A percentile compares a stretch with the other conserved stretches of the same genome.
These are phyloP conservation scores for Mycena vulgaris DNA, from an alignment of 768 basidiomycete genomes.

Conservation along the genomic window DNA sequence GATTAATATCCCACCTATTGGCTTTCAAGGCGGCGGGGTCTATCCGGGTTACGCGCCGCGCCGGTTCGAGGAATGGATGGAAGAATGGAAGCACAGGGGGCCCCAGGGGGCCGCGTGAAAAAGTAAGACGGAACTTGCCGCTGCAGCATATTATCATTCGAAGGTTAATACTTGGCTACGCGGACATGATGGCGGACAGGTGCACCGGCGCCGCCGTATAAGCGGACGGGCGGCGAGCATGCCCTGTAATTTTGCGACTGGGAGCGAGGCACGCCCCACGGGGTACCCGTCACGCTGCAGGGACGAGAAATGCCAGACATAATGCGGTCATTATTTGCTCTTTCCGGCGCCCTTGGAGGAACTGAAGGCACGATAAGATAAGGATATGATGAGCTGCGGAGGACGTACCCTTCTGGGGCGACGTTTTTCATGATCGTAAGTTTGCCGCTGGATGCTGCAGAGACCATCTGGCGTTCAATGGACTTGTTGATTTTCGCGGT, in stretches of 20 bases:
- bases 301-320: neutral
- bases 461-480: constrained; percentile 93
- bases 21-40: no score
- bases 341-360: constrained; percentile 22
- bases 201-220: neutral
- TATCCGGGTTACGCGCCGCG: no score
- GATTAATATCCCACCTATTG: no score
- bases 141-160: constrained; percentile 4
- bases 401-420: constrained; percentile 57
- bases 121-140: neutral
- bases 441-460: constrained; percentile 90
- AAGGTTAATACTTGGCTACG: constrained; percentile 12
- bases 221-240: neutral
- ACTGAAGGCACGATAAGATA: neutral
- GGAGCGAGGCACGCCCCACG: neutral
- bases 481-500: constrained; percentile 93
- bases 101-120: no score
- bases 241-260: neutral
- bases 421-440: constrained; percentile 92
- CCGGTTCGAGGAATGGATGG: no score
- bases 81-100: neutral
- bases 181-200: neutral
- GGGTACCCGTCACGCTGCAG: neutral
- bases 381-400: neutral
- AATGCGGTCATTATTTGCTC: constrained; percentile 12